These are phyloP conservation scores for Echites panduratus DNA, from an alignment of 257 asterid species.

Conservation along the genomic window DNA sequence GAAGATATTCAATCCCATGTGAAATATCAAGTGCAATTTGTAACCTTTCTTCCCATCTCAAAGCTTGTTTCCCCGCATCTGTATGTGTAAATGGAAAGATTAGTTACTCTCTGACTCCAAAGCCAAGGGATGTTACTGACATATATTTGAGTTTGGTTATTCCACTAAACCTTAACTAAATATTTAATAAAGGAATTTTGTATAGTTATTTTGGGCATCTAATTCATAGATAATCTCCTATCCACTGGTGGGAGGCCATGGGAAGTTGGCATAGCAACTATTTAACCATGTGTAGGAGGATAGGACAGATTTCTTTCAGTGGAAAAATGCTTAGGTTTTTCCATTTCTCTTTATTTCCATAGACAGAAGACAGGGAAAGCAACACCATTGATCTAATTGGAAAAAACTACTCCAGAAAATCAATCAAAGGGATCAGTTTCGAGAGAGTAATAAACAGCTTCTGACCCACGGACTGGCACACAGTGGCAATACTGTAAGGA, in stretches of 20 bases:
- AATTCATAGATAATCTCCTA: background rate
- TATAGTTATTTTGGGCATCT: background rate
- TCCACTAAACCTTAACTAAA: background rate
- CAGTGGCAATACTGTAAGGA: background rate
- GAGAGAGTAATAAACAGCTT: background rate
- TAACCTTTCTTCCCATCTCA: conserved; percentile 90
- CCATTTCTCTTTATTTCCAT: background rate
- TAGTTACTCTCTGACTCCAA: conserved; percentile 4
- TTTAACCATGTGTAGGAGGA: background rate
- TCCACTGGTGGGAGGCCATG: background rate
- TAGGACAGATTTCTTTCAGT: background rate
- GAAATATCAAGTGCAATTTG: conserved; percentile 90
- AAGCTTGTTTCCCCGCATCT: conserved; percentile 54
- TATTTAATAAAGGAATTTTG: background rate
- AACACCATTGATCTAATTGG: background rate
- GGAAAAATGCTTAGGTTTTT: background rate
- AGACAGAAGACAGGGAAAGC: background rate
- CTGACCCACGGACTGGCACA: background rate
- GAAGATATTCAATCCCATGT: conserved; percentile 95
- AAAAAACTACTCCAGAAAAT: background rate
- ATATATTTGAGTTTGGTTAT: background rate
- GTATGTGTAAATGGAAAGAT: conserved; percentile 14
- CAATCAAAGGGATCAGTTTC: background rate
- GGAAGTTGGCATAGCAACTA: background rate
- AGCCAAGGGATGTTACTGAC: background rate